phyloP scores from a whole-genome alignment of 768 basidiomycete genomes.

The Podaxis sp. region DNA sequence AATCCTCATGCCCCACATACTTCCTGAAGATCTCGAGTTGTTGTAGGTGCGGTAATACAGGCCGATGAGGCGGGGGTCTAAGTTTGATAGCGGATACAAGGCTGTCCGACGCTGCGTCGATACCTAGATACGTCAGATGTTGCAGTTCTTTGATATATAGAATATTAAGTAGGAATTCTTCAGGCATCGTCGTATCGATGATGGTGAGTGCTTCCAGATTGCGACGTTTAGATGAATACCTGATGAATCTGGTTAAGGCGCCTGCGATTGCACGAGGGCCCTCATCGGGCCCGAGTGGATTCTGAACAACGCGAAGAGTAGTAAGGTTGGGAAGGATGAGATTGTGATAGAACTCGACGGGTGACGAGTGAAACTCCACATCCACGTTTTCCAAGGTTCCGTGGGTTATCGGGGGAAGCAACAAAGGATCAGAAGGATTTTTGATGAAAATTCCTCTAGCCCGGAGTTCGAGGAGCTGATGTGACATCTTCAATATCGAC shows the following conservation, averaged over 20 bases:
- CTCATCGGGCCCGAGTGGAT: neutral
- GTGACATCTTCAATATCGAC: neutral
- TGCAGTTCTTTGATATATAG: neutral
- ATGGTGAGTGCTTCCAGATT: neutral
- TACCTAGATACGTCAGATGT: neutral
- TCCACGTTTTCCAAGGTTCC: neutral
- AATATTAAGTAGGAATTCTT: neutral
- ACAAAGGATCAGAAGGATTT: neutral
- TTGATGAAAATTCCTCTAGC: neutral
- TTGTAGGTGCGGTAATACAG: neutral
- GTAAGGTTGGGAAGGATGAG: neutral
- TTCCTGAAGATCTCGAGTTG: neutral
- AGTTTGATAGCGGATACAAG: neutral
- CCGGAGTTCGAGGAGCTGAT: neutral
- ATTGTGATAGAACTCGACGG: neutral
- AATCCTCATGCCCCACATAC: neutral
- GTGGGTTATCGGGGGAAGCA: neutral
- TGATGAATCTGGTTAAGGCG: neutral
- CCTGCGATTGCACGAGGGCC: neutral
- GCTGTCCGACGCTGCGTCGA: neutral
- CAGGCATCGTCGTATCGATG: neutral
- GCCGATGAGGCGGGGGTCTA: neutral
- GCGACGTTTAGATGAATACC: neutral
- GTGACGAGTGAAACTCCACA: neutral
- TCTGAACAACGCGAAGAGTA: neutral